Base-by-base conservation (phyloP, 2,329 filamentous ascomycete species). In the Rutstroemia sp. region DNA sequence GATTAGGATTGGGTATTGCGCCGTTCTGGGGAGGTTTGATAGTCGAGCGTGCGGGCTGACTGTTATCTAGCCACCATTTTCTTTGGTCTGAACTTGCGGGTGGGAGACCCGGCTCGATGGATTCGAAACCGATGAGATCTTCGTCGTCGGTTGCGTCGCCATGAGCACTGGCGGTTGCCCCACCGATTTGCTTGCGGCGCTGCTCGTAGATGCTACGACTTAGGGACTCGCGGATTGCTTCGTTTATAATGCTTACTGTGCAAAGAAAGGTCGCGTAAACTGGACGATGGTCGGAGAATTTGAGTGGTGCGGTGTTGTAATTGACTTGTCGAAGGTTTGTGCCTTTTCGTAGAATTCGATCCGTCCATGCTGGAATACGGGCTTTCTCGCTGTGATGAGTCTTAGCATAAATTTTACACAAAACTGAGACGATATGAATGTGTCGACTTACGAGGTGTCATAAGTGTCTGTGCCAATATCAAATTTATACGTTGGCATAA, bases 321-420 rank as follows among this genome's bases (percentile, higher is more conserved):
- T 88, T 80, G 10, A 88, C 76, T 69, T 97, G 94, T 44, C 85
- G 84, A 38, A 99, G 79, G 63, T 90, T 92, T 58, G 81, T 76
- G 7, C 94, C 94, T 73, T 92, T 95, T 58, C 89, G 86, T 8
- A 99, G 75, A 47, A 99, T 88, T 39, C 94, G 88, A 71, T 99
- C 94, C 59, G 92, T 96, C 94, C 94, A 99, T 0, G 94, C 94
- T 2, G 94, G 94, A 60, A 97, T 96, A 16, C 94, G 86, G 54
- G 87, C 84, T 71, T 99, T 99, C 67, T 97, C 92, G 49, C 86
- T 88, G 51, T 14, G 48, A n/a, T 4, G n/a, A 14, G 17, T 36
- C 61, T 78, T 57, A 76, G 71, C 52, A 30, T 16, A 5, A 27
- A 34, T 34, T 34, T 34, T 34, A 34, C 30, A 34, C 12, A 34